Base-by-base conservation (phyloP, 2,329 filamentous ascomycete species). In the Botrytis tulipae region DNA sequence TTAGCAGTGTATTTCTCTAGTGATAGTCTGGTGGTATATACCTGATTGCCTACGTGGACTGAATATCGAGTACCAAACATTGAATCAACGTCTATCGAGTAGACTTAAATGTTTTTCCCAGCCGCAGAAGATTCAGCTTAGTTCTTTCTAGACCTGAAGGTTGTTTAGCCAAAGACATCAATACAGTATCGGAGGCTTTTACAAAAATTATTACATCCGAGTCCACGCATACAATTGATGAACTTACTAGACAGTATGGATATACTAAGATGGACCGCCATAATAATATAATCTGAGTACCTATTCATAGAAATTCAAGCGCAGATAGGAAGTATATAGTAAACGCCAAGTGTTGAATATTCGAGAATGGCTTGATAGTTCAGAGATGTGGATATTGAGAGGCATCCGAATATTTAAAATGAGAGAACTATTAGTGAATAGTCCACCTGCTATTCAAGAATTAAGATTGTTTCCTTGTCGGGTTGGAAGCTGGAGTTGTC, bases 81-180 rank as follows among this genome's bases (percentile, higher is more conserved):
- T 6, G 25, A 51, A 51, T n/a, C 25, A n/a, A 4, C n/a, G 25
- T n/a, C 12, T n/a, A 10, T n/a, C 9, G 10, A 51, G 1, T 16
- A 16, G 1, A 16, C 10, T 7, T 12, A 3, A 16, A n/a, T 1
- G 6, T n/a, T 25, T 51, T 1, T 4, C 48, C n/a, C 25, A n/a
- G 12, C 25, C 4, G 5, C 12, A 14, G 48, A 12, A 51, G 25
- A 5, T 2, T 16, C 12, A 14, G n/a, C 1, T n/a, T 5, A 51
- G 7, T 48, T 0, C 9, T 51, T 10, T 51, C 25, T 16, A 3
- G 4, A 16, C 6, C 12, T 51, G 4, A 51, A n/a, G 25, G 1
- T 6, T n/a, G 1, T 7, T 51, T n/a, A 6, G 10, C 6, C 5
- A 51, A n/a, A n/a, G 10, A n/a, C 25, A n/a, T 51, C 48, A n/a